Evolutionary conservation across 2,329 filamentous ascomycete species (phyloP).

Genomic region (Paracorniculantispora psalliotae): DNA sequence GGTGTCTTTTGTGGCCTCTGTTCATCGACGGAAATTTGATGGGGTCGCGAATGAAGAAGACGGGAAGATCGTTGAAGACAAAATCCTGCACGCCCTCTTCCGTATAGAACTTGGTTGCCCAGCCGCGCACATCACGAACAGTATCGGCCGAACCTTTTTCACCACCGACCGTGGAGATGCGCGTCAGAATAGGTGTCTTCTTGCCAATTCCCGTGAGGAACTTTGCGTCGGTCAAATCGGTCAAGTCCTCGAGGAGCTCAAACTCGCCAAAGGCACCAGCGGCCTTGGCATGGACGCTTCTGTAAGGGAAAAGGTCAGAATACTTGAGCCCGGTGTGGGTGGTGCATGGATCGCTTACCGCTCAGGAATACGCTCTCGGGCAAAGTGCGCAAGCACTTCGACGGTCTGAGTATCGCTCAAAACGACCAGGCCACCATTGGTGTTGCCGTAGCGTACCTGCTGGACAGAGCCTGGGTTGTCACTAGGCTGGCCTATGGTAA

Average conservation of each 20-base stretch:
- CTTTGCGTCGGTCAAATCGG: conserved; percentile 46
- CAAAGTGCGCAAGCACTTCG: conserved; percentile 52
- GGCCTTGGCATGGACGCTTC: conserved; percentile 21
- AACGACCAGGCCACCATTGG: conserved; percentile 35
- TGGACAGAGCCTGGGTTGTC: conserved; percentile 20
- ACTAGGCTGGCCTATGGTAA: neutral
- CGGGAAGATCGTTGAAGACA: conserved; percentile 41
- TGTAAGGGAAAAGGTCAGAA: neutral
- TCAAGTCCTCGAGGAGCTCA: conserved; percentile 50
- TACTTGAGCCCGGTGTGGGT: neutral
- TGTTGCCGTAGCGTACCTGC: conserved; percentile 22
- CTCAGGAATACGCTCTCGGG: conserved; percentile 55
- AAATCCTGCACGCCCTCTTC: conserved; percentile 26
- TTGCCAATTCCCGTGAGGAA: conserved; percentile 47
- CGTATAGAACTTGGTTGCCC: conserved; percentile 34
- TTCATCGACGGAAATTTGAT: conserved; percentile 44
- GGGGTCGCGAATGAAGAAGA: conserved; percentile 44
- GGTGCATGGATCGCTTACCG: conserved; percentile 23
- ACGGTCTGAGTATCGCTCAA: conserved; percentile 50
- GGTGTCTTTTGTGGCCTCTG: conserved; percentile 40
- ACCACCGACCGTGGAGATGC: conserved; percentile 64
- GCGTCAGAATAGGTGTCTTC: conserved; percentile 39
- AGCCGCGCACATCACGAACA: conserved; percentile 63
- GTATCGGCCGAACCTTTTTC: conserved; percentile 60
- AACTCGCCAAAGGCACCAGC: conserved; percentile 47